Conservation (phyloP, 73 alveolate genomes). For the Tetrahymena borealis region DNA sequence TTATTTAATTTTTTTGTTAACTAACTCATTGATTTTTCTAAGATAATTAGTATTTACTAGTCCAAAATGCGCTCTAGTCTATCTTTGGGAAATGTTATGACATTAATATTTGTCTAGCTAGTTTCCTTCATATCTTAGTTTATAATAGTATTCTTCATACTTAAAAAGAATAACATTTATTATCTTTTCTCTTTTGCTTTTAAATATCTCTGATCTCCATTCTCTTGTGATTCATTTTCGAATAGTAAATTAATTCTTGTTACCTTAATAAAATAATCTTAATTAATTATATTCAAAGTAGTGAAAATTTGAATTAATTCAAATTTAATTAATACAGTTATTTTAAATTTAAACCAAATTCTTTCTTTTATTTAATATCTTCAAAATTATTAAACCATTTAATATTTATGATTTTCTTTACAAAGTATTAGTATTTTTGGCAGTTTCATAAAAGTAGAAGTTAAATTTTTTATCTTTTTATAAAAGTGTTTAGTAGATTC, state of each 20-base stretch:
- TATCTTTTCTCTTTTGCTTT: neutral
- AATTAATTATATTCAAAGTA: neutral
- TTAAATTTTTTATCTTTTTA: too few relatives aligned
- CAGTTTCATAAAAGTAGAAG: too few relatives aligned
- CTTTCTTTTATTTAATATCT: too few relatives aligned
- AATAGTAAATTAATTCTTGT: neutral
- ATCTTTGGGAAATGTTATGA: neutral
- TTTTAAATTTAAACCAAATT: too few relatives aligned
- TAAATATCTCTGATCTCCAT: neutral
- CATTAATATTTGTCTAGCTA: neutral
- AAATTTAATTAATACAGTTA: too few relatives aligned
- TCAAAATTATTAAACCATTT: too few relatives aligned
- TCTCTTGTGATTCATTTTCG: neutral
- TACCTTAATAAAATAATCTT: neutral
- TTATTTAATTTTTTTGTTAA: too few relatives aligned
- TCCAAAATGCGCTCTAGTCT: neutral
- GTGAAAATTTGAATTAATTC: neutral
- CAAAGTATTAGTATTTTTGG: too few relatives aligned
- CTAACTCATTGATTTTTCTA: neutral
- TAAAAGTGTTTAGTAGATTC: too few relatives aligned
- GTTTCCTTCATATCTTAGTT: neutral
- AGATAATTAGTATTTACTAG: neutral
- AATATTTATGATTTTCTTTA: too few relatives aligned
- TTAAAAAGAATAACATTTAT: neutral
- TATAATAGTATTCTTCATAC: neutral